A percentile compares a stretch with the other conserved stretches of the same genome.
Evolutionary conservation across 768 basidiomycete species (phyloP).

Genomic region (Amanita inopinata): DNA sequence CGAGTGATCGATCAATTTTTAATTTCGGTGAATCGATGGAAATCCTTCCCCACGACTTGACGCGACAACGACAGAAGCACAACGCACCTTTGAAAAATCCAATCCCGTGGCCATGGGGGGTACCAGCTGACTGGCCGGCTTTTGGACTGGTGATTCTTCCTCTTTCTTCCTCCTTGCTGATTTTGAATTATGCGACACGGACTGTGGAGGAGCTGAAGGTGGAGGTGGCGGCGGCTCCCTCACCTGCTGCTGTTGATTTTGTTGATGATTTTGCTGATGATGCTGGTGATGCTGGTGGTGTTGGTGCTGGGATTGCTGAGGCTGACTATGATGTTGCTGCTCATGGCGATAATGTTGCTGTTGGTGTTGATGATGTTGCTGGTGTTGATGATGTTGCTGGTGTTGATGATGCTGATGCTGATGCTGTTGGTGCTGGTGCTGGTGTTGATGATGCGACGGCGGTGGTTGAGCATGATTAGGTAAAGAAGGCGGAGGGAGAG

Average conservation of each 20-base stretch:
- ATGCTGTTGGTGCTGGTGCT: constrained; percentile 15
- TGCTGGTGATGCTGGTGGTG: constrained; percentile 22
- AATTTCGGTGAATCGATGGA: too few relatives aligned
- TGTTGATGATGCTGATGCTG: constrained; percentile 17
- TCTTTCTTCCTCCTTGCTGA: constrained; percentile 2
- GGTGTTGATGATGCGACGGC: constrained; percentile 17
- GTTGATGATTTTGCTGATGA: constrained; percentile 17
- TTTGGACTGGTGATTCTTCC: background rate
- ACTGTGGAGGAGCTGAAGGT: constrained; percentile 11
- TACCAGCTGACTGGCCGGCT: background rate
- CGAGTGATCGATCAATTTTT: too few relatives aligned
- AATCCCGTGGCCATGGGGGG: constrained; percentile 7
- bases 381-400: constrained; percentile 15
- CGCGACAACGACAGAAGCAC: background rate
- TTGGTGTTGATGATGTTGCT: constrained; percentile 13
- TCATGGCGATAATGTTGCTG: constrained; percentile 19
- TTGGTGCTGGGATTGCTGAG: constrained; percentile 16
- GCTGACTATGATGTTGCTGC: constrained; percentile 12
- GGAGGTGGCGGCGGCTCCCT: constrained; percentile 12
- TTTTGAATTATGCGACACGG: constrained; percentile 2
- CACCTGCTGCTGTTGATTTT: constrained; percentile 9
- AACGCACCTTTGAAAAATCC: constrained; percentile 23
- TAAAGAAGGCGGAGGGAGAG: background rate
- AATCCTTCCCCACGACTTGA: too few relatives aligned
- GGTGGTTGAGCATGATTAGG: constrained; percentile 14